Evolutionary conservation across 768 basidiomycete genomes (phyloP).

Genomic region (Boletus rubescentipes): DNA sequence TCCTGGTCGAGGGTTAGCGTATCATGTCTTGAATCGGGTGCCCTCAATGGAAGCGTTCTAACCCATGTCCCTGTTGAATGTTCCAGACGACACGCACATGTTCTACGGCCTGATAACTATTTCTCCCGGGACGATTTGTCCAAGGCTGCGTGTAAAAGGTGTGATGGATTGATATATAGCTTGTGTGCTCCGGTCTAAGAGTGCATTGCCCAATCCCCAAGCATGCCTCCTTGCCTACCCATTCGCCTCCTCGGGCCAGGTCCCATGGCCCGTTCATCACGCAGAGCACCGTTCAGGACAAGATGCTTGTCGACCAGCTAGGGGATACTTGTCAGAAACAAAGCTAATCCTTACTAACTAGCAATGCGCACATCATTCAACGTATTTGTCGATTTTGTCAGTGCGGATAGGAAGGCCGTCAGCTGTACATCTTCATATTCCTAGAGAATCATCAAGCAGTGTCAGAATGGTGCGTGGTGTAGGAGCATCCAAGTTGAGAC

Average conservation of each 20-base stretch:
- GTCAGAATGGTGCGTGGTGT: neutral
- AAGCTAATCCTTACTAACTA: neutral
- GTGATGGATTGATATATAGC: neutral
- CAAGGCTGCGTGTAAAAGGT: neutral
- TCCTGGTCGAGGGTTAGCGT: neutral
- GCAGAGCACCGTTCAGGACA: slow-evolving; percentile 52
- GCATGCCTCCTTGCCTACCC: slow-evolving; percentile 46
- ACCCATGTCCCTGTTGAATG: neutral
- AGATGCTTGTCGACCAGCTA: slow-evolving; percentile 81
- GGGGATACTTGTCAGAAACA: slow-evolving; percentile 2
- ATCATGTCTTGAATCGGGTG: neutral
- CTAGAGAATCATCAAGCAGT: slow-evolving; percentile 38
- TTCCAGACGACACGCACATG: neutral
- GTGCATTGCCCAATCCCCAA: slow-evolving; percentile 58
- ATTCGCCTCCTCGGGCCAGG: slow-evolving; percentile 49
- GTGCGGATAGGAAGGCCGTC: slow-evolving; percentile 80
- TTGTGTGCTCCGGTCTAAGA: slow-evolving; percentile 22
- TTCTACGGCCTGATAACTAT: neutral
- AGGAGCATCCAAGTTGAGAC: neutral
- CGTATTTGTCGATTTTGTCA: slow-evolving; percentile 86
- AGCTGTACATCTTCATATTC: slow-evolving; percentile 97
- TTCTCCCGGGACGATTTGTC: neutral
- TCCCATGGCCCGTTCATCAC: slow-evolving; percentile 50
- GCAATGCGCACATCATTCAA: slow-evolving; percentile 78
- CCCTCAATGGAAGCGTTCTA: neutral